Percentiles rank a stretch among this genome's conserved stretches.
Evolutionary conservation across 2,329 filamentous ascomycete genomes (phyloP).

Genomic region (Elsinoe perseae): DNA sequence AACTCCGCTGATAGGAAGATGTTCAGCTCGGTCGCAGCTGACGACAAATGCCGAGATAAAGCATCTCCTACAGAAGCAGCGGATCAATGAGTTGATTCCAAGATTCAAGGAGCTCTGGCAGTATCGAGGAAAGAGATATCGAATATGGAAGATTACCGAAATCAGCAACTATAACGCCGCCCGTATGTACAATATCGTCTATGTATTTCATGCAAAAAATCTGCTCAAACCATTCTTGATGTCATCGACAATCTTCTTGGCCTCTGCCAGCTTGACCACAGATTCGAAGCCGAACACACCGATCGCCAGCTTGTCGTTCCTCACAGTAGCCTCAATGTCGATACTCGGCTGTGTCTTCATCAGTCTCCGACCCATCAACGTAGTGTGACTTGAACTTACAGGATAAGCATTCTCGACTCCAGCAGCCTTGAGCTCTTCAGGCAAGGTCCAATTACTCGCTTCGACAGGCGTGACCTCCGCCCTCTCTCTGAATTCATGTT

Average conservation of each 20-base stretch:
- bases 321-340: conserved; percentile 49
- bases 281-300: conserved; percentile 45
- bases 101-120: no score
- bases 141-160: not conserved
- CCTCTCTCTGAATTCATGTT: conserved; percentile 20
- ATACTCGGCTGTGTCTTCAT: conserved; percentile 39
- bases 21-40: no score
- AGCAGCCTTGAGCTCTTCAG: conserved; percentile 24
- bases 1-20: no score
- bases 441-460: conserved; percentile 18
- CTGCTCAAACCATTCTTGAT: conserved; percentile 24
- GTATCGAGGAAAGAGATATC: no score
- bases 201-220: conserved; percentile 1
- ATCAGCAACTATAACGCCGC: not conserved
- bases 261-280: conserved; percentile 35
- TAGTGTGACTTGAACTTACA: conserved; percentile 28
- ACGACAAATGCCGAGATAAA: no score
- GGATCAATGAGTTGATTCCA: no score
- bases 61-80: no score
- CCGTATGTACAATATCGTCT: conserved; percentile 11
- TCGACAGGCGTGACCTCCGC: conserved; percentile 18
- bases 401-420: conserved; percentile 29
- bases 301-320: conserved; percentile 42
- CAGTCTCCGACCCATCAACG: conserved; percentile 18
- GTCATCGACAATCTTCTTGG: conserved; percentile 31